phyloP scores from a whole-genome alignment of 2,329 filamentous ascomycete genomes.

The Arthroderma sp. region DNA sequence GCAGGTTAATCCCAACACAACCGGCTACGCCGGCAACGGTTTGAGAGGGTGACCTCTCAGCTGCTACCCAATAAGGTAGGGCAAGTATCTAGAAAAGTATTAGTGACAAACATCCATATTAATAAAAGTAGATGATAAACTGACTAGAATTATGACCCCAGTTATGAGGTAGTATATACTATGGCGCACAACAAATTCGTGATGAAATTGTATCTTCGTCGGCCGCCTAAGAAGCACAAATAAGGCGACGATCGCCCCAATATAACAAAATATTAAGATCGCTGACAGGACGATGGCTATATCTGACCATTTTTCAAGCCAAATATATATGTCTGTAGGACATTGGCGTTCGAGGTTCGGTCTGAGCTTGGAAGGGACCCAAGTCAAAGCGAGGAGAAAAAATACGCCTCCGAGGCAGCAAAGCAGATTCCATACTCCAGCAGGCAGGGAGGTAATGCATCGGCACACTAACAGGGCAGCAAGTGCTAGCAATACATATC shows the following conservation, averaged over 20 bases:
- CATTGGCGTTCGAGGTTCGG: constrained; percentile 9
- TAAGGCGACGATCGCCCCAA: constrained; percentile 11
- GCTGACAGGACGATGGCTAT: constrained; percentile 12
- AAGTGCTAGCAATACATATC: constrained; percentile 14
- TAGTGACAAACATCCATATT: background rate
- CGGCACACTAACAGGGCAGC: constrained; percentile 13
- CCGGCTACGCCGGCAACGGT: constrained; percentile 11
- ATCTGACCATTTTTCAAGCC: constrained; percentile 13
- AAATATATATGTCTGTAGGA: constrained; percentile 11
- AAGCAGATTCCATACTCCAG: constrained; percentile 7
- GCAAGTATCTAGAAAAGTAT: constrained; percentile 10
- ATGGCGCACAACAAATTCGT: constrained; percentile 14
- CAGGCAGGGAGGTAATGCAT: constrained; percentile 3
- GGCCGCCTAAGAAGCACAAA: constrained; percentile 11
- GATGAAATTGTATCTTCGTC: constrained; percentile 10
- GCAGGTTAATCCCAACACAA: constrained; percentile 14
- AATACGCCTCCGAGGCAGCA: constrained; percentile 11
- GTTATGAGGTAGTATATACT: constrained; percentile 16
- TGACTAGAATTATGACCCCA: constrained; percentile 13
- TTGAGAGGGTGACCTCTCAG: constrained; percentile 2
- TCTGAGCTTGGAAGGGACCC: constrained; percentile 13
- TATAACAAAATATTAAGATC: constrained; percentile 10
- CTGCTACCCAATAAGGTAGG: constrained; percentile 14
- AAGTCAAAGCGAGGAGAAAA: constrained; percentile 11
- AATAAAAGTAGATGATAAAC: constrained; percentile 1